These are phyloP conservation scores for Coemansia sp. DNA, from an alignment of 192 early-diverging fungal species.

Conservation along the genomic window DNA sequence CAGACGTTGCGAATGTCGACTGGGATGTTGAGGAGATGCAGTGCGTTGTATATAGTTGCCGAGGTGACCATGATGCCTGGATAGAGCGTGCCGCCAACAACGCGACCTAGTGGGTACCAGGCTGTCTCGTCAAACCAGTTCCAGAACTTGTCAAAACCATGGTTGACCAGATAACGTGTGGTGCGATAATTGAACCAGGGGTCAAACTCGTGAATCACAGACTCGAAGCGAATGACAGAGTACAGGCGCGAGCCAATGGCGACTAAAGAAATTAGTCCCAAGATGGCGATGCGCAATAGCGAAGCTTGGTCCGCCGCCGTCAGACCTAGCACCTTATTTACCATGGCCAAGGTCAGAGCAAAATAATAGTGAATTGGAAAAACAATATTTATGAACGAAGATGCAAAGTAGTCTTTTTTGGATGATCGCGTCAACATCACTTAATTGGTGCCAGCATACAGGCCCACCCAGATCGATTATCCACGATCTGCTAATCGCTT, in stretches of 20 bases:
- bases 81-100: slow-evolving; percentile 99
- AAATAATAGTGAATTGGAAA: not conserved
- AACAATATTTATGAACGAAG: not conserved
- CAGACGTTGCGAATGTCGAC: slow-evolving; percentile 99
- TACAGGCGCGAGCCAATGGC: slow-evolving; percentile 93
- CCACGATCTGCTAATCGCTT: not conserved
- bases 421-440: not conserved
- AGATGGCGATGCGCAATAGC: slow-evolving; percentile 82
- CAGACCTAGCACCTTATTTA: slow-evolving; percentile 48
- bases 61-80: slow-evolving; percentile 99
- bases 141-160: slow-evolving; percentile 97
- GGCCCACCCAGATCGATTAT: not conserved
- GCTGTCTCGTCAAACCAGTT: slow-evolving; percentile 99
- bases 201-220: slow-evolving; percentile 99
- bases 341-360: slow-evolving; percentile 5
- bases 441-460: not conserved
- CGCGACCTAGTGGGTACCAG: slow-evolving; percentile 98
- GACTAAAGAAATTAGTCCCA: slow-evolving; percentile 82
- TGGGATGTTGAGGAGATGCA: slow-evolving; percentile 91
- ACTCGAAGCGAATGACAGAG: slow-evolving; percentile 97
- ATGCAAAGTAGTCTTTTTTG: not conserved
- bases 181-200: slow-evolving; percentile 99
- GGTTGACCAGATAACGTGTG: slow-evolving; percentile 86
- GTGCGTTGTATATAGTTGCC: slow-evolving; percentile 90
- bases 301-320: slow-evolving; percentile 49